Evolutionary conservation across 345 rosid genomes (phyloP), one percentile per base, ranked within the genome.

Genomic region (Brassica rapa): DNA sequence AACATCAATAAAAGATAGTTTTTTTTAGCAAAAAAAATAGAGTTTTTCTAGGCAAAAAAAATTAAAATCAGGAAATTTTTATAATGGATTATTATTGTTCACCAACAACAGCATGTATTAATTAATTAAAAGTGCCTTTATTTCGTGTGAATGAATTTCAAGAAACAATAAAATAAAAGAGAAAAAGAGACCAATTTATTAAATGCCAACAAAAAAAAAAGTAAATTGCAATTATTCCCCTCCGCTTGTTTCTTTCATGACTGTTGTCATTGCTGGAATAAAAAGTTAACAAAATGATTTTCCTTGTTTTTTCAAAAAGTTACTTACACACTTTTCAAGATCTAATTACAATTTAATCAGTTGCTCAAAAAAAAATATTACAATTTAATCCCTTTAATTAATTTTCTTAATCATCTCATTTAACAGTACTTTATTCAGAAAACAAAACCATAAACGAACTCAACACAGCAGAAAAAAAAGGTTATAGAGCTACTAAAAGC

Each of bases 191-290:
- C 75, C 71, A 68, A 55, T 69, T 55, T 80, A 80, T 53, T 74
- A 72, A 81, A 77, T 76, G 78, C 41, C 60, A 41, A 66, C 39
- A 27, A 81, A 71, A 71, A 76, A 71, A 43, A 43, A 71, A 71
- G 82, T 27, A 57, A 74, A 75, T 64, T 71, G 69, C 74, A 80
- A 80, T 73, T 73, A 80, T 76, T 80, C 75, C 56, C 61, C 25
- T 59, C 70, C 53, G 29, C 51, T 59, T 46, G 56, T 63, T 27
- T 66, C 77, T 74, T 61, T 68, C 70, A 60, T 71, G 69, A 66
- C 73, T 81, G 69, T 71, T 32, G 39, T 81, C 60, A 53, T 80
- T 72, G 62, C 29, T 66, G 77, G 59, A 66, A 61, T 23, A 5
- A 76, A 5, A 76, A 49, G 9, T 72, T 68, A 78, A 80, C 77